Evolutionary conservation across 257 asterid genomes (phyloP).

Genomic region (Ophiorrhiza pumila): DNA sequence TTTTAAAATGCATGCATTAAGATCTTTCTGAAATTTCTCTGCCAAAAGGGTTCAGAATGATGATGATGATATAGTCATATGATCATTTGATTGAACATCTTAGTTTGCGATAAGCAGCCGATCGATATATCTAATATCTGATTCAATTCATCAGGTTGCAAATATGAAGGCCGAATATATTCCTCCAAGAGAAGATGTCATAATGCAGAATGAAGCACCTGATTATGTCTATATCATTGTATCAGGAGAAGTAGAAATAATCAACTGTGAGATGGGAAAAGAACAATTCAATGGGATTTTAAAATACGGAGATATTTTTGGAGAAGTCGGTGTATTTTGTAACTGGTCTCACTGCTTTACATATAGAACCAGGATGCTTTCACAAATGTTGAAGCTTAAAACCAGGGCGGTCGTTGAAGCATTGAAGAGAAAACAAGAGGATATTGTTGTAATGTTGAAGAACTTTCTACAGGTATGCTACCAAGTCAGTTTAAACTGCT

Average conservation of each 20-base stretch:
- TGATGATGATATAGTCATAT: too few species aligned
- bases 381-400: conserved; percentile 73
- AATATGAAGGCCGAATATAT: conserved; percentile 84
- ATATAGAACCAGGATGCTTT: conserved; percentile 71
- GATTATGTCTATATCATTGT: conserved; percentile 81
- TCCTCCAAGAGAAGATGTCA: conserved; percentile 91
- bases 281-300: conserved; percentile 51
- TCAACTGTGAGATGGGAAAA: conserved; percentile 53
- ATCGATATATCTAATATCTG: neutral
- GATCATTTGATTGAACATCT: neutral
- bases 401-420: conserved; percentile 54
- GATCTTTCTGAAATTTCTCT: neutral
- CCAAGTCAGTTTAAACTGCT: conserved; percentile 1
- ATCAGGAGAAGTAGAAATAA: conserved; percentile 87
- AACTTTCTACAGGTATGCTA: conserved; percentile 71
- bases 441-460: conserved; percentile 55
- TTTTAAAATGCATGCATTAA: neutral
- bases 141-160: conserved; percentile 49
- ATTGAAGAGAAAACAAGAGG: conserved; percentile 60
- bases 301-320: conserved; percentile 64
- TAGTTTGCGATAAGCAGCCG: neutral
- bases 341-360: conserved; percentile 66
- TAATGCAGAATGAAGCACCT: conserved; percentile 66
- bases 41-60: neutral
- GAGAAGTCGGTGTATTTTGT: conserved; percentile 80